Base-by-base conservation (phyloP, 495 filamentous ascomycete species). In the Pyronema domesticum region DNA sequence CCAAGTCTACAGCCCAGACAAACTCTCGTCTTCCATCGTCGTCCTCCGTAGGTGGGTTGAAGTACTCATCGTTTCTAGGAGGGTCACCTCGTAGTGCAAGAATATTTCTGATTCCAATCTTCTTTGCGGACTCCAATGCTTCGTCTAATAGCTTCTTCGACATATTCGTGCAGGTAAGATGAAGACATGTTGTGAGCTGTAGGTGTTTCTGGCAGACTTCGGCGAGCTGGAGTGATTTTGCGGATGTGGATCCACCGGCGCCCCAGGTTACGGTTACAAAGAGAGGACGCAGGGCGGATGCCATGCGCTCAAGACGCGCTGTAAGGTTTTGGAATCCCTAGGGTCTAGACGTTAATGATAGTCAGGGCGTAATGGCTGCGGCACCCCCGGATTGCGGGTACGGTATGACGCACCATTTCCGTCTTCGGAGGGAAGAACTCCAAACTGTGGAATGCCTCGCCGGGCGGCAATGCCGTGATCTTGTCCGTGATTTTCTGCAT, bases 351-450 rank as follows among this genome's bases (percentile, higher is more conserved):
- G n/a, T 23, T 19, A 14, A 44, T 60, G 14, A 37, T 45, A 51
- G 51, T 17, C 13, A 34, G 30, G 9, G 17, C 3, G 45, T 15
- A 45, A 39, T 19, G 55, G 7, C 34, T 30, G 33, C 39, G 30
- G 10, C 47, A 36, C 19, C 19, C 19, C 30, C 47, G 19, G 47
- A 50, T 30, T 30, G 23, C 23, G 23, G 23, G 23, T 30, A 30
- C 67, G 68, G 8, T 14, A 45, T 10, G 53, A 56, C 57, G 14
- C 52, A 82, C 88, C 82, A 89, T 93, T 54, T 78, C 71, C 18
- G 91, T 98, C 71, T 95, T 96, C 51, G 93, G 93, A 53, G 91
- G 91, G 70, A 98, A 96, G 78, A 98, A 98, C 72, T 98, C 93
- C 60, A 96, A 81, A 35, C 93, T 96, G 71, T 94, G 89, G 73